Percentiles rank a stretch among this genome's conserved stretches.
phyloP scores from a whole-genome alignment of 345 rosid genomes.

The Eucalyptus rudis region DNA sequence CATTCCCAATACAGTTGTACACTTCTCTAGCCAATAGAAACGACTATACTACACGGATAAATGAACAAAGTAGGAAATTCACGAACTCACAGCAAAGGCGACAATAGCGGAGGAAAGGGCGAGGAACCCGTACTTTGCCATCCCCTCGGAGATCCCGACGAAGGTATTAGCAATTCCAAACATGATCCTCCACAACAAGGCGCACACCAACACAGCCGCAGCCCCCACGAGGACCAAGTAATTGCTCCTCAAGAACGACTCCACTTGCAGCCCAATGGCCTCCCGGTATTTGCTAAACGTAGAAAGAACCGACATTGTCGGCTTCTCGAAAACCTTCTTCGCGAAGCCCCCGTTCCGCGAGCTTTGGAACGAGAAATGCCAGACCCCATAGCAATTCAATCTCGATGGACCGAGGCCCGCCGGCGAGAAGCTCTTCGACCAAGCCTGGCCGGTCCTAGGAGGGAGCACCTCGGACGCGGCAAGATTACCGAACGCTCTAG shows the following conservation, averaged over 20 bases:
- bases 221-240: constrained; percentile 51
- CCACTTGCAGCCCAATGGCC: constrained; percentile 71
- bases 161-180: constrained; percentile 80
- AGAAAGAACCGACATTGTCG: constrained; percentile 34
- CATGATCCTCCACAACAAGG: constrained; percentile 79
- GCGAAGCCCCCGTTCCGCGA: constrained; percentile 19
- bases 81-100: constrained; percentile 64
- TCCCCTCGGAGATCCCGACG: constrained; percentile 80
- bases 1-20: too few species aligned
- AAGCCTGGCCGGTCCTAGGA: background rate
- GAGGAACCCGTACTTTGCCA: constrained; percentile 89
- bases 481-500: background rate
- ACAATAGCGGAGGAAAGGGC: constrained; percentile 88
- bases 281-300: constrained; percentile 45
- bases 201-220: constrained; percentile 53
- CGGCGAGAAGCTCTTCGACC: background rate
- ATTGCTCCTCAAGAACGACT: constrained; percentile 74
- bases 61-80: background rate
- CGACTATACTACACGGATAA: background rate
- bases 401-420: background rate
- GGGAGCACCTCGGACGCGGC: background rate
- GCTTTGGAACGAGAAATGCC: constrained; percentile 28
- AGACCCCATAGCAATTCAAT: constrained; percentile 8
- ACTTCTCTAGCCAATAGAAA: background rate
- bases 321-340: constrained; percentile 41